These are phyloP conservation scores for Wickerhamomyces hampshirensis DNA, from an alignment of 805 yeast species.

Conservation along the genomic window DNA sequence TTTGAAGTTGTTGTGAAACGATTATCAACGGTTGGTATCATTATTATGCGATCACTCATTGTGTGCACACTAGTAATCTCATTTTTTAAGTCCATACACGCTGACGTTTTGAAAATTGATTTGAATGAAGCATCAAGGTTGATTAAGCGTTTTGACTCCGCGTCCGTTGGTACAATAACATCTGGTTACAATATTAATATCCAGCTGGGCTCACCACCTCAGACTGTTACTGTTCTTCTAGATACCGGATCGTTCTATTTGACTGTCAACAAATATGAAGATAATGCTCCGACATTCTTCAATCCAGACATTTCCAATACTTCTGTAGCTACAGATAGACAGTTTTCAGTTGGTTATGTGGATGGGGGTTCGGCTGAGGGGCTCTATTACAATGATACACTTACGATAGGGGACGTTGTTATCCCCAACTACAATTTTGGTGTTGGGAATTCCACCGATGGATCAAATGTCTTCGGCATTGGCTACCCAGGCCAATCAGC, in stretches of 20 bases:
- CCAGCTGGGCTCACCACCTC: constrained; percentile 16
- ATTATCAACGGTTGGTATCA: no score
- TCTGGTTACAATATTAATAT: constrained; percentile 4
- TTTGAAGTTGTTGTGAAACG: no score
- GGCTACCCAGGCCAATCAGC: background rate
- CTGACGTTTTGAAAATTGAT: constrained; percentile 6
- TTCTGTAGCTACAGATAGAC: background rate
- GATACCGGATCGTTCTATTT: constrained; percentile 20
- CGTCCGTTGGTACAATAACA: background rate
- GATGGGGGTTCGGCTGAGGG: constrained; percentile 11
- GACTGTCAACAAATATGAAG: constrained; percentile 1
- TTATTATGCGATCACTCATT: constrained; percentile 5
- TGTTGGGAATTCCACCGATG: constrained; percentile 4
- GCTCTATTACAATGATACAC: constrained; percentile 7
- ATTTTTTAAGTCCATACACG: background rate
- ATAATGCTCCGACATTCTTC: constrained; percentile 5
- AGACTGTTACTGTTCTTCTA: constrained; percentile 6
- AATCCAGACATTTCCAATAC: constrained; percentile 5
- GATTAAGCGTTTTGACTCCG: constrained; percentile 5
- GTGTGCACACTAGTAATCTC: background rate
- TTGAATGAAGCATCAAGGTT: constrained; percentile 2
- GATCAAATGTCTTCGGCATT: constrained; percentile 12
- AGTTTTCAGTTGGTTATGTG: background rate
- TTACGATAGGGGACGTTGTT: constrained; percentile 7
- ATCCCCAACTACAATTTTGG: constrained; percentile 3